Conservation (phyloP, 2,329 filamentous ascomycete species). For the Sclerotinia glacialis region DNA sequence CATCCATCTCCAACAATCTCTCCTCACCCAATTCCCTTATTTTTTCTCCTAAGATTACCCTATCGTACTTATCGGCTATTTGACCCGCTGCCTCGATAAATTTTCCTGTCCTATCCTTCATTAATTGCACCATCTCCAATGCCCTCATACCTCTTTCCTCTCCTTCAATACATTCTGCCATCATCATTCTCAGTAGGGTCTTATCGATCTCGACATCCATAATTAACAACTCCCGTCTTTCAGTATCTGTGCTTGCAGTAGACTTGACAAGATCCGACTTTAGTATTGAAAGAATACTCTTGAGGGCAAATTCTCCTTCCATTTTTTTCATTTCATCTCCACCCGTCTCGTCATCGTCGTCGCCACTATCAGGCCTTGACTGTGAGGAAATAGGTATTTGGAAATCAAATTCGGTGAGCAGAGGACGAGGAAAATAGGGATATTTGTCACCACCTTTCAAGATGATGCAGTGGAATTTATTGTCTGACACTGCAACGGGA, state of each 20-base stretch:
- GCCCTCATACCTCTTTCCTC: conserved; percentile 95
- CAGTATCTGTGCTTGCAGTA: conserved; percentile 60
- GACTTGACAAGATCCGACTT: conserved; percentile 70
- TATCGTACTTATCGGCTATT: conserved; percentile 81
- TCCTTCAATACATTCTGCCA: conserved; percentile 83
- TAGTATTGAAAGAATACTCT: conserved; percentile 68
- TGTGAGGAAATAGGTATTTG: conserved; percentile 70
- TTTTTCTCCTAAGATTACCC: conserved; percentile 80
- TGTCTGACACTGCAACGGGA: conserved; percentile 87
- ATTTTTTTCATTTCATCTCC: conserved; percentile 59
- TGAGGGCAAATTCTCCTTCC: conserved; percentile 79
- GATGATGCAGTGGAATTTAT: conserved; percentile 97
- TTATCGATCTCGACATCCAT: conserved; percentile 88
- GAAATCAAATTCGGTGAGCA: conserved; percentile 93
- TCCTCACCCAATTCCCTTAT: conserved; percentile 80
- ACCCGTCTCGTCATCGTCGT: conserved; percentile 41
- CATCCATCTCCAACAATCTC: conserved; percentile 35
- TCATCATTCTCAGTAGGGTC: conserved; percentile 81
- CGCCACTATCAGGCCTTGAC: conserved; percentile 42
- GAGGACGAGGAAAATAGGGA: conserved; percentile 85
- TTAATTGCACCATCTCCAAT: conserved; percentile 81
- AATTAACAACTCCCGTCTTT: conserved; percentile 64
- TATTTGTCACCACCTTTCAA: conserved; percentile 92
- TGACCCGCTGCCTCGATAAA: conserved; percentile 92
- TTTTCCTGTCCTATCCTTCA: conserved; percentile 79